These are phyloP conservation scores for Ophiostoma tasmaniense DNA, from an alignment of 2,329 filamentous ascomycete species.

Conservation along the genomic window DNA sequence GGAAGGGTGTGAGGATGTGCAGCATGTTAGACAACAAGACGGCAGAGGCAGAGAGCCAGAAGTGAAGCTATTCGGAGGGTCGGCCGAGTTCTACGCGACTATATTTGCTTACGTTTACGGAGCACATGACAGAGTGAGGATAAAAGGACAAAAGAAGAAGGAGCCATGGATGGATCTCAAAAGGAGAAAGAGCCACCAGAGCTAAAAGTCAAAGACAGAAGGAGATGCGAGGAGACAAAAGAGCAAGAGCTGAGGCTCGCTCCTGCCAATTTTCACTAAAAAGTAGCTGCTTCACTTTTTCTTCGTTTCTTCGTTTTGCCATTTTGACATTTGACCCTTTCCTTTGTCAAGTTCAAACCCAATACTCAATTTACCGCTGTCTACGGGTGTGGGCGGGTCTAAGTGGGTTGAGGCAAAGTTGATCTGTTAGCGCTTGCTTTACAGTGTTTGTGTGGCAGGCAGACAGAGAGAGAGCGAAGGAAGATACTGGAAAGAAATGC, in stretches of 20 bases:
- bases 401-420: constrained; percentile 11
- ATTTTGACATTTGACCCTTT: too few relatives aligned
- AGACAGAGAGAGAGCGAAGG: too few relatives aligned
- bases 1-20: background rate
- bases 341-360: background rate
- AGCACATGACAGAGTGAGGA: background rate
- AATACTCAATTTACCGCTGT: background rate
- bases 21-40: background rate
- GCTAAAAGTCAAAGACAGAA: background rate
- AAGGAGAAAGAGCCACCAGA: background rate
- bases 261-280: constrained; percentile 4
- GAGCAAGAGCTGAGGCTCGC: constrained; percentile 11
- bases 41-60: background rate
- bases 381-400: constrained; percentile 10
- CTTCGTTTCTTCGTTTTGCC: too few relatives aligned
- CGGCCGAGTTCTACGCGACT: background rate
- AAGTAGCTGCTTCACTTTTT: background rate
- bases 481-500: too few relatives aligned
- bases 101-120: background rate
- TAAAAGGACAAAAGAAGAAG: background rate
- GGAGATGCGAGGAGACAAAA: background rate
- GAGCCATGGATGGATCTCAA: background rate
- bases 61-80: constrained; percentile 11
- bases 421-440: constrained; percentile 15
- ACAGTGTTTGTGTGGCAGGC: too few relatives aligned